Evolutionary conservation across 352 stramenopile species (phyloP).

Genomic region (Blastocystis sp.): DNA sequence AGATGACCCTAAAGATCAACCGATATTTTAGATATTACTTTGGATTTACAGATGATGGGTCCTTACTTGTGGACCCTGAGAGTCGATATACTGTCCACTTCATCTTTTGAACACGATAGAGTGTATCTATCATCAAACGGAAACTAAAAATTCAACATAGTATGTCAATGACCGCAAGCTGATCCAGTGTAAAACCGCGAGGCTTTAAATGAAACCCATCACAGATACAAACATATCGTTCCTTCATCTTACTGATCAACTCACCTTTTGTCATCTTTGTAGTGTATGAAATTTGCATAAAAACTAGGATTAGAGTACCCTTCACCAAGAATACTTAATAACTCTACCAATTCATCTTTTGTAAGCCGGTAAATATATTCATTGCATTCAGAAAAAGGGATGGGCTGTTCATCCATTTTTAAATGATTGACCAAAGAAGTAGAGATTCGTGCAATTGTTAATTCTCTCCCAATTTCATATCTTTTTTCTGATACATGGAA

Average conservation of each 20-base stretch:
- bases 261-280: not conserved
- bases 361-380: slow-evolving; percentile 45
- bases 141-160: not conserved
- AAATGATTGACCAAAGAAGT: not conserved
- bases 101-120: slow-evolving; percentile 24
- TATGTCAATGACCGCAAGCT: slow-evolving; percentile 43
- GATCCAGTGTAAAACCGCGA: slow-evolving; percentile 21
- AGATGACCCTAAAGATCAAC: slow-evolving; percentile 11
- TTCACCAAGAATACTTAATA: not conserved
- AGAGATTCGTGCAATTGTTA: no score
- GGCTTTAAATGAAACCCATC: not conserved
- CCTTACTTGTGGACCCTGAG: not conserved
- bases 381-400: slow-evolving; percentile 35
- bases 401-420: slow-evolving; percentile 11
- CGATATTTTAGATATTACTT: not conserved
- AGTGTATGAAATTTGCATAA: slow-evolving; percentile 12
- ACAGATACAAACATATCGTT: slow-evolving; percentile 2
- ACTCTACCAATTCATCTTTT: slow-evolving; percentile 34
- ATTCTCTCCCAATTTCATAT: not conserved
- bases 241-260: slow-evolving; percentile 37
- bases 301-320: not conserved
- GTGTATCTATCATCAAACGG: not conserved
- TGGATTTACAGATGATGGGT: slow-evolving; percentile 1
- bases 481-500: not conserved
- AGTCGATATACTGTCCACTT: slow-evolving; percentile 24